Conservation (phyloP, 139 green algal species). For the Trebouxia sp. region DNA sequence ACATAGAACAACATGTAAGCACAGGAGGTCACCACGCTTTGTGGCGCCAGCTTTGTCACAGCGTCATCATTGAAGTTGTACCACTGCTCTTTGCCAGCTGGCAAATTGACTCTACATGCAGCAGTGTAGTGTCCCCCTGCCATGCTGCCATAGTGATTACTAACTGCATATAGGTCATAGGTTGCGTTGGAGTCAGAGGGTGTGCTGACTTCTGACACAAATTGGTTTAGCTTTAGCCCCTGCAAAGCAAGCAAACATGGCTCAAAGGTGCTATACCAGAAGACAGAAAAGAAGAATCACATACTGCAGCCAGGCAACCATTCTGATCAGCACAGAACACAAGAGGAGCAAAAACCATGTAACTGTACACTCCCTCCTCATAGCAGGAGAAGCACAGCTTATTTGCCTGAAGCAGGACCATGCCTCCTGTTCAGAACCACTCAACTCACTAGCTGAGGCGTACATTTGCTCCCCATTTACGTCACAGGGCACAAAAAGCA, state of each 20-base stretch:
- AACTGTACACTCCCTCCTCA: no score
- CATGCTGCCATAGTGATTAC: slow-evolving; percentile 46
- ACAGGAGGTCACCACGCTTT: not conserved
- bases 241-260: not conserved
- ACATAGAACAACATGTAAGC: slow-evolving; percentile 29
- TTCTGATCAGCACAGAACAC: no score
- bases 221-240: slow-evolving; percentile 38
- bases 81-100: slow-evolving; percentile 11
- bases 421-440: no score
- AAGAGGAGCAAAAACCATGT: no score
- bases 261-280: not conserved
- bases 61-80: slow-evolving; percentile 22
- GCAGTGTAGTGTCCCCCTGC: slow-evolving; percentile 56
- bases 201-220: slow-evolving; percentile 37
- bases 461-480: no score
- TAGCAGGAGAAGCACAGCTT: no score
- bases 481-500: no score
- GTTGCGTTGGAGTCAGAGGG: not conserved
- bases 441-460: no score
- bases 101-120: not conserved
- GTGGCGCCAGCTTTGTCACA: not conserved
- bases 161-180: slow-evolving; percentile 60
- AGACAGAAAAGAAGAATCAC: not conserved
- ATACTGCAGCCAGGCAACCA: no score
- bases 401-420: no score